These are phyloP conservation scores for Ceratobasidium theobromae DNA, from an alignment of 1,284 basidiomycete genomes.

Conservation along the genomic window DNA sequence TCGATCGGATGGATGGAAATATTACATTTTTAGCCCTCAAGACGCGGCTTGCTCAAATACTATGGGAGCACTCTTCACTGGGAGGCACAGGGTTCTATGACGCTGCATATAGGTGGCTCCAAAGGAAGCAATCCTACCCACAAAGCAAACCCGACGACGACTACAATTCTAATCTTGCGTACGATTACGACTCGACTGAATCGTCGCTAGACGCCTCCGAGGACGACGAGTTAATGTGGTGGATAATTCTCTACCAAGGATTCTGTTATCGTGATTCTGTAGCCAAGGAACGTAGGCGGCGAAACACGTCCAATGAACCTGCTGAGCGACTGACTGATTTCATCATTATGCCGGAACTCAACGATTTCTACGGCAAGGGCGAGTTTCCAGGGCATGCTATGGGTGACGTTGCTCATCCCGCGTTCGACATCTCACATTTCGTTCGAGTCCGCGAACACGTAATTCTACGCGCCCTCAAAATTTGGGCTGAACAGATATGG, in stretches of 20 bases:
- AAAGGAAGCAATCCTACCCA: no score
- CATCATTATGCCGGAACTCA: background rate
- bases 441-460: background rate
- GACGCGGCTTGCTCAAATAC: no score
- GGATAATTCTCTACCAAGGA: conserved; percentile 1
- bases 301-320: no score
- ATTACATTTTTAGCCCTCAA: no score
- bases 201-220: background rate
- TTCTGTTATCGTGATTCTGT: conserved; percentile 21
- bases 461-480: conserved; percentile 10
- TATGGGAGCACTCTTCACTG: no score
- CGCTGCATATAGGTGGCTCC: no score
- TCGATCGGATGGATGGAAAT: no score
- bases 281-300: conserved; percentile 1
- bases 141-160: no score
- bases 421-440: conserved; percentile 17
- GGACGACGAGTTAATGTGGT: background rate
- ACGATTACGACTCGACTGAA: background rate
- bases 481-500: conserved; percentile 15
- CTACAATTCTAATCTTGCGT: background rate
- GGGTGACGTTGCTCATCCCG: conserved; percentile 23
- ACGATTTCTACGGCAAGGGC: no score
- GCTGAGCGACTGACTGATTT: background rate
- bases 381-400: background rate
- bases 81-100: no score